These are phyloP conservation scores for Oidiodendron maius DNA, from an alignment of 495 filamentous ascomycete species.

Conservation along the genomic window DNA sequence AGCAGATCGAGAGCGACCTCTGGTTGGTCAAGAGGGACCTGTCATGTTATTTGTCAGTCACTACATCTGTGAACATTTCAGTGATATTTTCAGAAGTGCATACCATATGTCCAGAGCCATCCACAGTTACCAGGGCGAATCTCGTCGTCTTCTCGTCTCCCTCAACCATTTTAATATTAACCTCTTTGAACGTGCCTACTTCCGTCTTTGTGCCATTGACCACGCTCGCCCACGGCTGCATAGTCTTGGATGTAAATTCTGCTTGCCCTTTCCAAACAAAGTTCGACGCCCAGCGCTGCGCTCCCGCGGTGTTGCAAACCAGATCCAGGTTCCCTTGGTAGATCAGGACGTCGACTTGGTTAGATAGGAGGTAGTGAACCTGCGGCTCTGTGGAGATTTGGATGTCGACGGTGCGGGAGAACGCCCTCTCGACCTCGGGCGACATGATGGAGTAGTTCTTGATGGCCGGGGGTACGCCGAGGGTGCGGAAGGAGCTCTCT, in stretches of 20 bases:
- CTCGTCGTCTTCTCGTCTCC: slow-evolving; percentile 11
- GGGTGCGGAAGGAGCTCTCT: slow-evolving; percentile 25
- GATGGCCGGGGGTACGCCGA: slow-evolving; percentile 9
- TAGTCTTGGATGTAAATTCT: slow-evolving; percentile 31
- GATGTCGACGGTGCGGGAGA: slow-evolving; percentile 23
- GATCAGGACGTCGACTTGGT: slow-evolving; percentile 32
- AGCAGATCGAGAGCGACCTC: slow-evolving; percentile 32
- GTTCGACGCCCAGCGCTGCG: slow-evolving; percentile 31
- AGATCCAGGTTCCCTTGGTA: slow-evolving; percentile 44
- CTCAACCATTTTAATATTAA: slow-evolving; percentile 8
- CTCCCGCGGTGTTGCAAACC: slow-evolving; percentile 40
- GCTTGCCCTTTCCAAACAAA: slow-evolving; percentile 39
- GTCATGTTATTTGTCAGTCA: background rate
- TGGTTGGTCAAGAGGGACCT: slow-evolving; percentile 32
- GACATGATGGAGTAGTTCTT: slow-evolving; percentile 17
- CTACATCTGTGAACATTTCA: background rate
- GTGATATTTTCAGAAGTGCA: no score
- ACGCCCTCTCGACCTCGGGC: slow-evolving; percentile 20
- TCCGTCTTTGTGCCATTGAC: slow-evolving; percentile 9
- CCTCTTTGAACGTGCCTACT: slow-evolving; percentile 14
- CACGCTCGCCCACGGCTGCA: slow-evolving; percentile 30
- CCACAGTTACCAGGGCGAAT: slow-evolving; percentile 15
- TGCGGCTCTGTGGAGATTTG: slow-evolving; percentile 18
- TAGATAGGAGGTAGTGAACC: slow-evolving; percentile 30
- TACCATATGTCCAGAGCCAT: slow-evolving; percentile 15